phyloP scores from a whole-genome alignment of 371 early-diverging fungal species.

The Batkoa obscura region DNA sequence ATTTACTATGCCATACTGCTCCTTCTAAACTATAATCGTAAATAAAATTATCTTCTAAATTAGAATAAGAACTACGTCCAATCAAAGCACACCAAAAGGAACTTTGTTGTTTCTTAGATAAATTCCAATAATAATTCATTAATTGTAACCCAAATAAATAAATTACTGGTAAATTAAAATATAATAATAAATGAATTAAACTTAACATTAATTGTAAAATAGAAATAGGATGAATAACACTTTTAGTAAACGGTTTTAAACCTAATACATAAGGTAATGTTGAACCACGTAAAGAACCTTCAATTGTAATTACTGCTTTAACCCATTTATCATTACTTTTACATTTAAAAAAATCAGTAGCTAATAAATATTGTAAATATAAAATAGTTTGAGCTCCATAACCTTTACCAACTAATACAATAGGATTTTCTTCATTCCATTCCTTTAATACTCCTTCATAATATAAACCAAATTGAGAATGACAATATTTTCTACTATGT shows the following conservation, averaged over 20 bases:
- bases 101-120: not conserved
- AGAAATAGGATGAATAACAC: conserved; percentile 6
- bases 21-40: conserved; percentile 10
- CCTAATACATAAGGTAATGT: conserved; percentile 9
- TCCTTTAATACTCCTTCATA: conserved; percentile 6
- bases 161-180: conserved; percentile 1
- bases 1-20: not conserved
- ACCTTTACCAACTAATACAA: conserved; percentile 11
- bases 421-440: conserved; percentile 10
- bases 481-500: conserved; percentile 8
- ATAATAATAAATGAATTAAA: conserved; percentile 8
- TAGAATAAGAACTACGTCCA: conserved; percentile 6
- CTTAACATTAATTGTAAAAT: conserved; percentile 8
- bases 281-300: conserved; percentile 9
- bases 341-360: conserved; percentile 7
- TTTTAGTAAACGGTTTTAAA: conserved; percentile 7
- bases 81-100: conserved; percentile 7
- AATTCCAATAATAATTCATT: conserved; percentile 4
- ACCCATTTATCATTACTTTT: conserved; percentile 8
- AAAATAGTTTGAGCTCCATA: conserved; percentile 9
- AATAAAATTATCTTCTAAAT: conserved; percentile 10
- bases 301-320: conserved; percentile 7
- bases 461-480: conserved; percentile 7
- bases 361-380: conserved; percentile 10
- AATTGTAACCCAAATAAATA: conserved; percentile 1